Evolutionary conservation across 495 filamentous ascomycete genomes (phyloP), one percentile per base, ranked within the genome.

Genomic region (Penicillium arizonense): DNA sequence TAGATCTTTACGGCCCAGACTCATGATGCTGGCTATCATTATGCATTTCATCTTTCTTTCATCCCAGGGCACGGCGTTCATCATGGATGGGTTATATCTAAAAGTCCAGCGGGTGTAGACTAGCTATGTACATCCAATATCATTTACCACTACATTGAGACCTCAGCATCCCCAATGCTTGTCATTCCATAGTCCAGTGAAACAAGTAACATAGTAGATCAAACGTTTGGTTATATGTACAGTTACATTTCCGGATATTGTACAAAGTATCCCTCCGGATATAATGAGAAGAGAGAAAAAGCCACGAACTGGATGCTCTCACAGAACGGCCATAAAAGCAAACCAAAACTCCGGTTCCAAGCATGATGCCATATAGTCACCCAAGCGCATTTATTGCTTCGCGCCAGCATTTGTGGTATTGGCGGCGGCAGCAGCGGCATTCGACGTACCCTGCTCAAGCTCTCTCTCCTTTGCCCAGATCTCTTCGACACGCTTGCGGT

Each of bases 391-490:
- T 53, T 41, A 68, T 55, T 57, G 58, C 51, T 68, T 59, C 8
- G 55, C 35, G 8, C 42, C 39, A 40, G 30, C 4, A 30, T 68
- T 61, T 8, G 55, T 32, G 10, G 45, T 35, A 40, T 24, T 35
- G 2, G 52, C 30, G 42, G 28, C 48, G 21, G 44, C 57, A 12
- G 50, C 53, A 3, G 34, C 23, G 21, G 23, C 14, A 37, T 26
- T 57, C 7, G 43, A 18, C 43, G 51, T n/a, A 16, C 57, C 56
- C 44, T 47, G 39, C 43, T 67, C 65, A 2, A 65, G 23, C 11
- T 52, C 65, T 47, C 69, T 68, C 61, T 77, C 75, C 18, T 95
- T 89, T 30, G 82, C 84, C 91, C 91, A 97, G 35, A 81, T 80
- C 63, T 78, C 77, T 67, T 86, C 79, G 53, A 95, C 83, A 58